Evolutionary conservation across 228 moss, liverwort and hornwort species (phyloP).

Genomic region (Sphagnum fallax): DNA sequence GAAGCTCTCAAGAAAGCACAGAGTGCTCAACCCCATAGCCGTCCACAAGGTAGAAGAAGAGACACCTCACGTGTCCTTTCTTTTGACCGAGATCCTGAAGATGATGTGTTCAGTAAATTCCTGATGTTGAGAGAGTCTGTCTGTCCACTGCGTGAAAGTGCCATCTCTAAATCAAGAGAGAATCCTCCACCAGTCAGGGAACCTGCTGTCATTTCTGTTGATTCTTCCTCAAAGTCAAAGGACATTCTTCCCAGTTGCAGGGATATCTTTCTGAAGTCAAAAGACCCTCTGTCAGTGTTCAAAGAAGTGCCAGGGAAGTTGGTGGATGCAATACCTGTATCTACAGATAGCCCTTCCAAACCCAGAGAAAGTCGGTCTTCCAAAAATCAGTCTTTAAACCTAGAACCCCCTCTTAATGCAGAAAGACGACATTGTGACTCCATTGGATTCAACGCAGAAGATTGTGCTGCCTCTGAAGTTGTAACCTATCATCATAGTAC

Average conservation of each 20-base stretch:
- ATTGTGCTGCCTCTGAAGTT: slow-evolving; percentile 10
- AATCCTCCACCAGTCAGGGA: slow-evolving; percentile 21
- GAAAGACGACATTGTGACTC: slow-evolving; percentile 21
- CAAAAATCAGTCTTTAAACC: slow-evolving; percentile 23
- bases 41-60: slow-evolving; percentile 36
- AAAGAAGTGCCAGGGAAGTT: not conserved
- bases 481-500: slow-evolving; percentile 2
- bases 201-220: slow-evolving; percentile 17
- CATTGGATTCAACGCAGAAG: slow-evolving; percentile 1
- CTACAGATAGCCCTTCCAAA: slow-evolving; percentile 15
- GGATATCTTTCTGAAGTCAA: slow-evolving; percentile 20
- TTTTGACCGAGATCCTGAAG: slow-evolving; percentile 12
- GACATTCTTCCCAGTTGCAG: slow-evolving; percentile 11
- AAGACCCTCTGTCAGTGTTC: not conserved
- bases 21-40: slow-evolving; percentile 7
- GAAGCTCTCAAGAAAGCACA: slow-evolving; percentile 36
- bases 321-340: slow-evolving; percentile 15
- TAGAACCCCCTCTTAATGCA: slow-evolving; percentile 22
- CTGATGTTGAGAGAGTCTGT: slow-evolving; percentile 32
- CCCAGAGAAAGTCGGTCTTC: slow-evolving; percentile 14
- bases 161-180: slow-evolving; percentile 15
- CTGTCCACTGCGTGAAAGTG: slow-evolving; percentile 10
- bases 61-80: slow-evolving; percentile 17
- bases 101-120: slow-evolving; percentile 21
- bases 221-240: slow-evolving; percentile 17